A percentile compares a stretch with the other conserved stretches of the same genome.
Conservation (phyloP, 2,329 filamentous ascomycete genomes). For the Neurospora crassa region DNA sequence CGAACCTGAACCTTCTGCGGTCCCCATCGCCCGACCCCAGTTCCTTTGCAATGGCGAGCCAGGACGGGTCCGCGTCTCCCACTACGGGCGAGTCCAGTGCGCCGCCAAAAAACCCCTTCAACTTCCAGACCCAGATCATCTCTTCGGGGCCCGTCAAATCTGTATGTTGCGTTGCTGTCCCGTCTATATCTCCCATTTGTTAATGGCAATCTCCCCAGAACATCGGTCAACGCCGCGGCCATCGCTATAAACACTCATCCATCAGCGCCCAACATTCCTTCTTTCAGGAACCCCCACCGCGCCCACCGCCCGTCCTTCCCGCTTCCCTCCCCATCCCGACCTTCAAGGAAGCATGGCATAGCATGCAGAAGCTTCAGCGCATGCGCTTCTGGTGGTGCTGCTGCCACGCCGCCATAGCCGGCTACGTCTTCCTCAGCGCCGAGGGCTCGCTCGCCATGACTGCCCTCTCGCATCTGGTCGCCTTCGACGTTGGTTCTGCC, state of each 20-base stretch:
- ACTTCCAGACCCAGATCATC: constrained; percentile 79
- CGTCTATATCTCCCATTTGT: background rate
- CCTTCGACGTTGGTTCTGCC: constrained; percentile 91
- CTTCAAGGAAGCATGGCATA: constrained; percentile 74
- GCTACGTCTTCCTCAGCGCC: constrained; percentile 76
- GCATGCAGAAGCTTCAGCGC: constrained; percentile 83
- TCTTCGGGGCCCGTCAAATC: constrained; percentile 69
- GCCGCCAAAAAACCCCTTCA: constrained; percentile 64
- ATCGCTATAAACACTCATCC: constrained; percentile 96
- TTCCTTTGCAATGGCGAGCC: constrained; percentile 26
- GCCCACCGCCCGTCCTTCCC: constrained; percentile 79
- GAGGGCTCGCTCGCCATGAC: constrained; percentile 84
- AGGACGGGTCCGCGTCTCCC: constrained; percentile 17
- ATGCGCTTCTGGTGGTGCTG: constrained; percentile 79
- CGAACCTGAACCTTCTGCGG: constrained; percentile 13
- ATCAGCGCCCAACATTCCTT: constrained; percentile 85
- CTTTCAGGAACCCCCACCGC: constrained; percentile 81
- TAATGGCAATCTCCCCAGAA: constrained; percentile 42
- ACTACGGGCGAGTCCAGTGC: constrained; percentile 13
- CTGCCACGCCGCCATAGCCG: constrained; percentile 75
- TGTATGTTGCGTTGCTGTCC: constrained; percentile 34
- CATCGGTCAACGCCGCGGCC: constrained; percentile 82
- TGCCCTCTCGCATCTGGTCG: constrained; percentile 82
- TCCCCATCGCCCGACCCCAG: constrained; percentile 19
- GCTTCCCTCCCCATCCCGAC: constrained; percentile 90